Base-by-base conservation (phyloP, 805 yeast species). In the Candida rishiriensis region DNA sequence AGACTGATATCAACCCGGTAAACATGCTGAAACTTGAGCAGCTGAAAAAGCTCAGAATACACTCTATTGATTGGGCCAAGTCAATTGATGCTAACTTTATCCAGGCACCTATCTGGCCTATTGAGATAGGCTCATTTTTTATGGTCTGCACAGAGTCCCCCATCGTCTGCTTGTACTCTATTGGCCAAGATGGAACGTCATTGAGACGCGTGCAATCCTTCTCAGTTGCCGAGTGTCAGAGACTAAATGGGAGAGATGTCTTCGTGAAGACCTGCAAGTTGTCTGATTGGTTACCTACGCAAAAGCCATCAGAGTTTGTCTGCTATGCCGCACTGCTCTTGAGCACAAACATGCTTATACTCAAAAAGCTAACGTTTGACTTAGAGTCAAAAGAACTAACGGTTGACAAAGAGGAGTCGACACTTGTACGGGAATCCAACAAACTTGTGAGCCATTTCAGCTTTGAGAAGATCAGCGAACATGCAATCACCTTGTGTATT, bases 1-100 rank as follows among this genome's bases (percentile, higher is more conserved):
- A 53, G 18, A 21, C 36, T 4, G 31, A 47, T 11, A 40, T 60
- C 3, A 36, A 53, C 34, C n/a, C 47, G 16, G 29, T 39, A 6
- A 50, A 42, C 26, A 21, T 55, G 4, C 39, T 57, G 15, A 43
- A 35, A 8, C 40, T 29, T n/a, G 36, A 46, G 2, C 46, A 52
- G 34, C 32, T 59, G 14, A 34, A 40, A 33, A 34, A 36, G 34
- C 40, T 60, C 13, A 47, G 63, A 36, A 42, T 57, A n/a, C 60
- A 56, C 30, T 52, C 60, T 12, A 46, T 59, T 32, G 55, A 42
- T 12, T 54, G 61, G 56, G 40, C 47, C 16, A 39, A 45, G 17
- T 45, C 42, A 3, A 29, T 44, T 10, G 32, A 44, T 12, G 11
- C 11, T 10, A 11, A 37, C 4, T 15, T 21, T 17, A n/a, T 42